Conservation (phyloP, 805 yeast species). For the Clavispora phyllophila region DNA sequence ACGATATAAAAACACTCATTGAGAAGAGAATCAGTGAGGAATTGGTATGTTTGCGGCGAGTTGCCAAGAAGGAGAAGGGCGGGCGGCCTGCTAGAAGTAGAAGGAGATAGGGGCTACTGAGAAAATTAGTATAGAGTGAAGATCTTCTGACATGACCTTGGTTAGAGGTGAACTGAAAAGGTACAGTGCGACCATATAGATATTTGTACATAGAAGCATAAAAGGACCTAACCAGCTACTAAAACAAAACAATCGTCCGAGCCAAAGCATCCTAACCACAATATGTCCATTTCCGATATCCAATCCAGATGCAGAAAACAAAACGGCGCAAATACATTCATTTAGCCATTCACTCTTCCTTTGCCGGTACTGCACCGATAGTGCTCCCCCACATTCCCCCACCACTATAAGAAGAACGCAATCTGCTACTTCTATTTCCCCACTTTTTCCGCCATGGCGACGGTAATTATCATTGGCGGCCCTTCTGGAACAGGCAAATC, state of each 20-base stretch:
- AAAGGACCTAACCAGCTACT: no score
- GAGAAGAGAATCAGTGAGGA: constrained; percentile 57
- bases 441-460: constrained; percentile 6
- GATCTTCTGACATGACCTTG: not conserved
- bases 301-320: no score
- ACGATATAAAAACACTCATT: constrained; percentile 60
- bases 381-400: constrained; percentile 1
- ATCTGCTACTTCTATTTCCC: not conserved
- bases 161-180: no score
- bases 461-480: constrained; percentile 73
- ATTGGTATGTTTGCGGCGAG: constrained; percentile 26
- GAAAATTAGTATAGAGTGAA: not conserved
- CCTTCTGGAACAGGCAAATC: constrained; percentile 97
- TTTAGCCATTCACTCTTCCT: no score
- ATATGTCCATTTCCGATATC: no score
- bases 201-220: no score
- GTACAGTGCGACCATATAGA: no score
- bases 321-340: no score
- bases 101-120: not conserved
- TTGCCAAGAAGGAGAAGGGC: constrained; percentile 3
- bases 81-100: not conserved
- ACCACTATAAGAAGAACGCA: not conserved
- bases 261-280: no score
- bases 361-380: not conserved
- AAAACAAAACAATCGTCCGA: no score